Evolutionary conservation across 2,329 filamentous ascomycete genomes (phyloP).

Genomic region (Pseudocercospora fijiensis): DNA sequence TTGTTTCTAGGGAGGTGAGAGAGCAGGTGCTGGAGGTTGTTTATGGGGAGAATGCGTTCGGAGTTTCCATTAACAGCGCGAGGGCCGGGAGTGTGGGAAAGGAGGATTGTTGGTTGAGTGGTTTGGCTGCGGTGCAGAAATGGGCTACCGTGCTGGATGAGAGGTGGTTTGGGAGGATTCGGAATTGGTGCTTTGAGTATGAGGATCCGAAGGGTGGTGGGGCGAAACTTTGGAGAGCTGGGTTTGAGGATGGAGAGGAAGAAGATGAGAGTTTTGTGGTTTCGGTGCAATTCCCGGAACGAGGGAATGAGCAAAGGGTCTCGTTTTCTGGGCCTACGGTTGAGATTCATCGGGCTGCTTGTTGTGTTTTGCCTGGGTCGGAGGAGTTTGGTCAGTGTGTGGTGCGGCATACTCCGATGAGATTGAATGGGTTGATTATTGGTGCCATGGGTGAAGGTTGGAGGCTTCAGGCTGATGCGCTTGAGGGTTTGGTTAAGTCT

Average conservation of each 20-base stretch:
- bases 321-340: not conserved
- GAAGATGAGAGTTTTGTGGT: constrained; percentile 6
- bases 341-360: constrained; percentile 14
- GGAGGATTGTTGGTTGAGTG: not conserved
- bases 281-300: not conserved
- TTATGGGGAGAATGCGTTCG: constrained; percentile 32
- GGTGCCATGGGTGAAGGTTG: constrained; percentile 6
- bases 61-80: constrained; percentile 23
- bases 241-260: not conserved
- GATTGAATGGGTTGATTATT: not conserved
- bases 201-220: not conserved
- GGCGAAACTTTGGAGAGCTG: not conserved
- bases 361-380: constrained; percentile 18
- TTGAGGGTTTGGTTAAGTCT: not conserved
- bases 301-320: not conserved
- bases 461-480: not conserved
- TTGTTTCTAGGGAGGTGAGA: constrained; percentile 27
- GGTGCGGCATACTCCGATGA: not conserved
- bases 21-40: constrained; percentile 30
- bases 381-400: constrained; percentile 12
- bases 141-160: constrained; percentile 18
- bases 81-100: not conserved
- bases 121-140: constrained; percentile 13
- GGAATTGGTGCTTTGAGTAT: constrained; percentile 21
- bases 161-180: constrained; percentile 16